Conservation (phyloP, 345 rosid genomes). For the thale cress (Arabidopsis thaliana) region TAIR10.1 NC_003074.8:16299501-16300000, state of each 20-base stretch:
- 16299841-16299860: too few relatives aligned
- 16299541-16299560: constrained; percentile 44
- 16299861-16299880: too few relatives aligned
- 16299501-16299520: constrained; percentile 20
- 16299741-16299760: too few relatives aligned
- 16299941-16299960: too few relatives aligned
- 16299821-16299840: too few relatives aligned
- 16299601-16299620: neutral
- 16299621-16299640: constrained; percentile 15
- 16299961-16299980: too few relatives aligned
- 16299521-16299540: constrained; percentile 35
- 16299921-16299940: too few relatives aligned
- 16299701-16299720: neutral
- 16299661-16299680: neutral
- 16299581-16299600: constrained; percentile 33
- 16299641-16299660: constrained; percentile 17
- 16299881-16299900: too few relatives aligned
- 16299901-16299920: too few relatives aligned
- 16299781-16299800: neutral
- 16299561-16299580: constrained; percentile 45
- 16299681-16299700: constrained; percentile 11
- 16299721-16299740: too few relatives aligned
- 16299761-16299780: neutral
- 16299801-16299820: too few relatives aligned
- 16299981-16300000: too few relatives aligned